Evolutionary conservation across 2,329 filamentous ascomycete genomes (phyloP).

Genomic region (Colletotrichum phormii): DNA sequence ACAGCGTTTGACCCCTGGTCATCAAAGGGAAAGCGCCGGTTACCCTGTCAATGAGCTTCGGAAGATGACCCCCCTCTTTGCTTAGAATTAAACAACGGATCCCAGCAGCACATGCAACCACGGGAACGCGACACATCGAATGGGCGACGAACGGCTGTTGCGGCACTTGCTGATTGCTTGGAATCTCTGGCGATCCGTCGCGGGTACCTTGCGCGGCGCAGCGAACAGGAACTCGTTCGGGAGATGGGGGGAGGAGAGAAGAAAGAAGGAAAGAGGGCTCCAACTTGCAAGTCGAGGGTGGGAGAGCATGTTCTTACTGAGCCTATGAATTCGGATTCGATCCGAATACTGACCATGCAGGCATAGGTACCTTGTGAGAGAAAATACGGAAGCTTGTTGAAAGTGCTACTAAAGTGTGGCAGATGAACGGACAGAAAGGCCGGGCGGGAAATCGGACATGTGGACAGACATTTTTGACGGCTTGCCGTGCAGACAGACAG

Average conservation of each 20-base stretch:
- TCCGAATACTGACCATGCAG: no score
- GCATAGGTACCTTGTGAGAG: not conserved
- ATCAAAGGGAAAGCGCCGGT: conserved; percentile 23
- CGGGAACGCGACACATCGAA: conserved; percentile 31
- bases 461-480: not conserved
- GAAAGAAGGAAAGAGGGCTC: not conserved
- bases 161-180: conserved; percentile 33
- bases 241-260: not conserved
- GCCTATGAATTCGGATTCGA: not conserved
- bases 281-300: not conserved
- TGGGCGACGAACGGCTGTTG: conserved; percentile 32
- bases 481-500: not conserved
- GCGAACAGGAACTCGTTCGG: not conserved
- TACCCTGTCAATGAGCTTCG: conserved; percentile 33
- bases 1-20: not conserved
- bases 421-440: not conserved
- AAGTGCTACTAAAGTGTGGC: not conserved
- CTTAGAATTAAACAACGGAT: conserved; percentile 24
- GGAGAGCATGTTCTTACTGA: not conserved
- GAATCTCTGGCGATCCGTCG: conserved; percentile 19
- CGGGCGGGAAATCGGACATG: not conserved
- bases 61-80: conserved; percentile 5
- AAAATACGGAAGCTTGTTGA: not conserved
- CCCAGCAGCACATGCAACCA: conserved; percentile 31
- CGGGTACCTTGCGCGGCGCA: conserved; percentile 19